A percentile compares a stretch with the other conserved stretches of the same genome.
Evolutionary conservation across 1,139 yeast genomes (phyloP).

Genomic region (Schwanniomyces etchellsii): DNA sequence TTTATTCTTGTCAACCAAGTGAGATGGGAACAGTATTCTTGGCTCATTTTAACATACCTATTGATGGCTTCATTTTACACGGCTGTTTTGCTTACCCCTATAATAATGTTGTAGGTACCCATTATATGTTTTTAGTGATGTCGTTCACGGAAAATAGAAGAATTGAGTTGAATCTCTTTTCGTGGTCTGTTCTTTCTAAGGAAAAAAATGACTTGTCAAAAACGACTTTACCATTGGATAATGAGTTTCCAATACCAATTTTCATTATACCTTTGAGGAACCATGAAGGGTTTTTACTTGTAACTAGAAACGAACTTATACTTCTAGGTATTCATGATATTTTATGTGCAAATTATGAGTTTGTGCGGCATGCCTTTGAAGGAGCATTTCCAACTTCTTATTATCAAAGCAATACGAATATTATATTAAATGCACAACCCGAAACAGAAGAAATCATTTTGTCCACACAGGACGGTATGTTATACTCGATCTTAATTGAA

Average conservation of each 20-base stretch:
- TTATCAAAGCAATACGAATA: slow-evolving; percentile 19
- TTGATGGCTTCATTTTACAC: slow-evolving; percentile 38
- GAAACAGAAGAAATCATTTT: slow-evolving; percentile 30
- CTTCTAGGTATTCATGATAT: slow-evolving; percentile 38
- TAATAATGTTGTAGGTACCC: slow-evolving; percentile 20
- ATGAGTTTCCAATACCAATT: slow-evolving; percentile 34
- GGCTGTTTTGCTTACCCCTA: slow-evolving; percentile 39
- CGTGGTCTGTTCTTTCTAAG: slow-evolving; percentile 36
- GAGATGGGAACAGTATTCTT: slow-evolving; percentile 32
- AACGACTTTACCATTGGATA: slow-evolving; percentile 29
- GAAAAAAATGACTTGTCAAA: slow-evolving; percentile 15
- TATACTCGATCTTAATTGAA: slow-evolving; percentile 24
- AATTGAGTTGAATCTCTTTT: slow-evolving; percentile 30
- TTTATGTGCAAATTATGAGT: slow-evolving; percentile 41
- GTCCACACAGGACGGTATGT: slow-evolving; percentile 36
- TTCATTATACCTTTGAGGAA: slow-evolving; percentile 31
- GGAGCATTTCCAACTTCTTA: slow-evolving; percentile 36
- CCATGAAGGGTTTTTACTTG: slow-evolving; percentile 30
- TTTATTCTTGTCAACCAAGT: slow-evolving; percentile 31
- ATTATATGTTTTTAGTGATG: slow-evolving; percentile 30
- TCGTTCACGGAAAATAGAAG: slow-evolving; percentile 33
- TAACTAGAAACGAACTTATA: slow-evolving; percentile 20
- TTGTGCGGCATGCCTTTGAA: slow-evolving; percentile 12
- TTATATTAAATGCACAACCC: slow-evolving; percentile 7
- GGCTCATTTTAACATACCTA: slow-evolving; percentile 33